Percentiles rank a stretch among this genome's conserved stretches.
Evolutionary conservation across 768 basidiomycete species (phyloP).

Genomic region (Tricholoma sp.): DNA sequence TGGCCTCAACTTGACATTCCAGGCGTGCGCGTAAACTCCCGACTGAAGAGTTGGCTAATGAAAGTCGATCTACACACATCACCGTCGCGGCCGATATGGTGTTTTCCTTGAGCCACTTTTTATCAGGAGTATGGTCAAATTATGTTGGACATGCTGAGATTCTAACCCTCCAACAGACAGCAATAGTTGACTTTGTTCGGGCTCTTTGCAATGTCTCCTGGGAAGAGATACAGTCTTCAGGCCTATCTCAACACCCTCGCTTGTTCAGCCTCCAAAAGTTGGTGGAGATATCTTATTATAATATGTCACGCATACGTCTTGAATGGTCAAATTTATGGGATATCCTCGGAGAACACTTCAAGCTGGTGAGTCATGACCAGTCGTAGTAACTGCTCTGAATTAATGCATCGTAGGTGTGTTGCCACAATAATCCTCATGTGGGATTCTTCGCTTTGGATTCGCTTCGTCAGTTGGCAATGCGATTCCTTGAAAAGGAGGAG

Average conservation of each 20-base stretch:
- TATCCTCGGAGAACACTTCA: conserved; percentile 97
- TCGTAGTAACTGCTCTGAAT: background rate
- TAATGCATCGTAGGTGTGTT: conserved; percentile 71
- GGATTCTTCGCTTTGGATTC: conserved; percentile 97
- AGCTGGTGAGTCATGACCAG: conserved; percentile 59
- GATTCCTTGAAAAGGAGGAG: conserved; percentile 98
- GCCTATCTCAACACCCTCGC: conserved; percentile 88
- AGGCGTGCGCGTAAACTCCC: conserved; percentile 59
- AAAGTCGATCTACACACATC: conserved; percentile 95
- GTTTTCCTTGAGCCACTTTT: conserved; percentile 90
- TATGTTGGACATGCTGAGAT: background rate
- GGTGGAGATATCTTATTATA: conserved; percentile 99
- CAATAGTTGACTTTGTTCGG: conserved; percentile 96
- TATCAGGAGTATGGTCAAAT: conserved; percentile 77
- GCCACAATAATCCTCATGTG: conserved; percentile 95
- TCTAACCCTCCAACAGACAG: conserved; percentile 51
- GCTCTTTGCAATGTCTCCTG: conserved; percentile 96
- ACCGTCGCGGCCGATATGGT: conserved; percentile 99
- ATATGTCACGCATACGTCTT: conserved; percentile 95
- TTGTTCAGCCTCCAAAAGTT: conserved; percentile 97
- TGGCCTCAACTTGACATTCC: conserved; percentile 8
- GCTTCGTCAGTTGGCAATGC: conserved; percentile 93
- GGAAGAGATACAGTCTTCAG: conserved; percentile 99
- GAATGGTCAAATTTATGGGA: conserved; percentile 99
- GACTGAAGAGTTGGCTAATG: conserved; percentile 92